Base-by-base conservation (phyloP, 768 basidiomycete species). In the Crucibulum laeve region DNA sequence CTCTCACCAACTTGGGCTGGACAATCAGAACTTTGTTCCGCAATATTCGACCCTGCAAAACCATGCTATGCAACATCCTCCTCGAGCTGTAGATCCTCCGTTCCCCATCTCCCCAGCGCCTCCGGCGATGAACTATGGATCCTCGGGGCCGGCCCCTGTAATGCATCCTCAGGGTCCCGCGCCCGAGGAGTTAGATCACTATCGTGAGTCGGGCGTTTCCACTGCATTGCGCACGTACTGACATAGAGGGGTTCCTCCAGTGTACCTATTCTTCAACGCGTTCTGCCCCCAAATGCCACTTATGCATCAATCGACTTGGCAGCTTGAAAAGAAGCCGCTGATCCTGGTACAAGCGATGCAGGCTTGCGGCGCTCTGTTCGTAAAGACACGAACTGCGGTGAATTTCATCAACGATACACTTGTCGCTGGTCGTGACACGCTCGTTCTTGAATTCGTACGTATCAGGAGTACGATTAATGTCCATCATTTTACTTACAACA, bases 311-410 rank as follows among this genome's bases (percentile, higher is more conserved):
- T 61, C 73, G 33, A 84, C 74, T 30, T 79, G 76, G 69, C 70
- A 61, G 22, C 51, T 63, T 53, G 73, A 69, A 21, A 64, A 58
- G 25, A 78, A 76, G 46, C 76, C 73, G 25, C 68, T 64, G 4
- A 64, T 77, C 49, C 74, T 79, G 30, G 55, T 80, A 35, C 71
- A 64, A 15, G 70, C 73, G 18, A 80, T 79, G 79, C 74, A 76
- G 57, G 79, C 74, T 17, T 82, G 74, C 58, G 84, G 77, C 45
- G 85, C 76, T 19, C 63, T 79, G 40, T 80, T 76, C 56, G 73
- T 71, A 38, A 75, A 69, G 55, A 78, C 70, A 8, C 61, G 62
- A n/a, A 63, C 58, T 24, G 76, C 79, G 2, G 51, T 61, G 43
- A 61, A 61, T 32, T 83, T 77, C 60, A 76, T 79, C 50, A 67